Evolutionary conservation across 306 rosid genomes (phyloP), one percentile per base, ranked within the genome.

Genomic region (Alnus glutinosa): DNA sequence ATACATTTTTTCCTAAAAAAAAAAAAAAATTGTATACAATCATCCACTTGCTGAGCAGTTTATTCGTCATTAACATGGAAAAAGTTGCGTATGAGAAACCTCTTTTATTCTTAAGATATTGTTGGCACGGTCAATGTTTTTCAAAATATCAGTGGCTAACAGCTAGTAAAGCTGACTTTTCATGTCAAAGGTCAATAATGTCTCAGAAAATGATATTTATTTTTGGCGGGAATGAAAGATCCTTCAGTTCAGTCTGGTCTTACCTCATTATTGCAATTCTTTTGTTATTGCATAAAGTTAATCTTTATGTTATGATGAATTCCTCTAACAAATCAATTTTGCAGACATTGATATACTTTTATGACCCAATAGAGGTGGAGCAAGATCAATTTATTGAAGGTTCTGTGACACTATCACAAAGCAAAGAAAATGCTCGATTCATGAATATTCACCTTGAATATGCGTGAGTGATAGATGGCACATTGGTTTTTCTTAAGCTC

Each of bases 311-410:
- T 76, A 76, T 57, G 51, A 57, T 73, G 46, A 37, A 59, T 76
- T 52, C 39, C 62, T 75, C 80, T 82, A 84, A 62, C 73, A 75
- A 71, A 73, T 77, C 13, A 71, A 28, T 83, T 81, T 79, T 90
- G 88, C 94, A 95, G 99, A 93, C 99, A 12, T 70, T 95, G 87
- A 82, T 93, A 52, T 95, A 95, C 85, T 93, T 95, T 16, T 95
- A 93, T 81, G 99, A 95, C 39, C 99, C 99, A 64, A 76, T 95
- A 28, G 99, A 93, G 68, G 87, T 95, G 81, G 99, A 90, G 85
- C 99, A 95, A 90, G 99, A 95, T 83, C 99, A 95, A 87, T 48
- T 88, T 13, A 91, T 95, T 77, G 99, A 95, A 88, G 99, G 99
- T 62, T 91, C 87, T 37, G 93, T 89, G 74, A 85, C 89, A 28